phyloP scores from a whole-genome alignment of 805 yeast genomes.

The Candida ulmi region DNA sequence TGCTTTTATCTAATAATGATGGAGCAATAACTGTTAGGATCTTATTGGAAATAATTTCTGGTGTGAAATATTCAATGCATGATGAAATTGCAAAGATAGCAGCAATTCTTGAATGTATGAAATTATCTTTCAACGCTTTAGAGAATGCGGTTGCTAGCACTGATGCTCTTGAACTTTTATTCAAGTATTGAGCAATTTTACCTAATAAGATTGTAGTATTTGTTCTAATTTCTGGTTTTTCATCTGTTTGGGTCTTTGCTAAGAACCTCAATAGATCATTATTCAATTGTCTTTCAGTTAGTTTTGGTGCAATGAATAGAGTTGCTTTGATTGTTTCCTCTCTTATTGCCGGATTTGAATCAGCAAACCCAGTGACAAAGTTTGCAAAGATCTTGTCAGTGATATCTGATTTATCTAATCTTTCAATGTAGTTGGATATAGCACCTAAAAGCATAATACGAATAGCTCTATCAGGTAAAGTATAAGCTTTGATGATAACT shows the following conservation, averaged over 20 bases:
- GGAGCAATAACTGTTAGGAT: constrained; percentile 83
- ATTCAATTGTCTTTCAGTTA: constrained; percentile 76
- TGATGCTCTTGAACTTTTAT: constrained; percentile 50
- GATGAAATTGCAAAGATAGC: constrained; percentile 70
- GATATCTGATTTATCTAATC: constrained; percentile 53
- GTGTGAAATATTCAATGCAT: constrained; percentile 59
- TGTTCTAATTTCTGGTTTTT: constrained; percentile 69
- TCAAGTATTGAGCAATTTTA: constrained; percentile 55
- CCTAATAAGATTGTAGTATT: constrained; percentile 69
- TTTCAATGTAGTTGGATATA: constrained; percentile 48
- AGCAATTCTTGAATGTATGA: constrained; percentile 65
- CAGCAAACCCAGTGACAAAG: constrained; percentile 78
- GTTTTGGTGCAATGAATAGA: constrained; percentile 49
- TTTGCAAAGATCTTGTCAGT: constrained; percentile 64
- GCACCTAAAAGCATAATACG: constrained; percentile 65
- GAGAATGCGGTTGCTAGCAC: constrained; percentile 85
- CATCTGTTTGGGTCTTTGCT: constrained; percentile 79
- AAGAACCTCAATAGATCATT: constrained; percentile 76
- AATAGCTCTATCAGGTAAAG: constrained; percentile 69
- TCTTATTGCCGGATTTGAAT: constrained; percentile 74
- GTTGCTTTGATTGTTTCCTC: constrained; percentile 73
- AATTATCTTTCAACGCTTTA: constrained; percentile 76
- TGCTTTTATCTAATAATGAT: constrained; percentile 69
- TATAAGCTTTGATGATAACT: constrained; percentile 54
- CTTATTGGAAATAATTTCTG: constrained; percentile 73